A percentile compares a stretch with the other conserved stretches of the same genome.
These are phyloP conservation scores for Conoideocrella luteorostrata DNA, from an alignment of 2,329 filamentous ascomycete species.

Conservation along the genomic window DNA sequence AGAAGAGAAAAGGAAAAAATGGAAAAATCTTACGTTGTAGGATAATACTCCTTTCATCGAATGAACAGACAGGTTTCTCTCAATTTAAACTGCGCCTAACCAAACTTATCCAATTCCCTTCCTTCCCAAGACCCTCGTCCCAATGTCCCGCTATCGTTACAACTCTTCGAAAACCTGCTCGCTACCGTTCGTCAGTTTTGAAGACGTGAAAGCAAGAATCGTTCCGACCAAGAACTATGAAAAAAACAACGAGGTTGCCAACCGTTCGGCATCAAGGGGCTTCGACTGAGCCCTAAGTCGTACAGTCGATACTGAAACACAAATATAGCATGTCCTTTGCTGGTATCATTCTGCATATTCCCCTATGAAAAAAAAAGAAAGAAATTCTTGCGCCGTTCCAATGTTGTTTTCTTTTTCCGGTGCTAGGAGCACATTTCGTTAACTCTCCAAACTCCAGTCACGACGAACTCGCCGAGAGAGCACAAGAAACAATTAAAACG, in stretches of 20 bases:
- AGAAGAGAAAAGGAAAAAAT: no score
- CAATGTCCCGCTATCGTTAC: conserved; percentile 2
- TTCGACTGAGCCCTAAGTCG: not conserved
- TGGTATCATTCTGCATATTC: not conserved
- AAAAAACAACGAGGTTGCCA: not conserved
- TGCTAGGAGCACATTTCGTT: not conserved
- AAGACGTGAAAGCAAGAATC: not conserved
- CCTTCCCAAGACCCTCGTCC: no score
- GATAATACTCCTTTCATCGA: not conserved
- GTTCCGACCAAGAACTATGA: not conserved
- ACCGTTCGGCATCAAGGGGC: not conserved
- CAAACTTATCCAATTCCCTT: not conserved
- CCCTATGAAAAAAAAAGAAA: not conserved
- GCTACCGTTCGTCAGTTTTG: not conserved
- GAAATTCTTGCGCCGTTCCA: conserved; percentile 3
- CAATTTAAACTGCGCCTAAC: not conserved
- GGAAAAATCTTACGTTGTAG: not conserved
- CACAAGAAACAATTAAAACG: not conserved
- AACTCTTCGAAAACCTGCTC: not conserved
- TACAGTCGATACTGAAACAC: not conserved
- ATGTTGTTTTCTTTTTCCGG: not conserved
- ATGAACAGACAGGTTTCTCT: not conserved
- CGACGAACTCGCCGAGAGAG: not conserved
- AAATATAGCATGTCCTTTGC: not conserved
- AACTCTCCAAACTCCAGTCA: not conserved